Base-by-base conservation (phyloP, 2,329 filamentous ascomycete species). In the Amphichorda felina region DNA sequence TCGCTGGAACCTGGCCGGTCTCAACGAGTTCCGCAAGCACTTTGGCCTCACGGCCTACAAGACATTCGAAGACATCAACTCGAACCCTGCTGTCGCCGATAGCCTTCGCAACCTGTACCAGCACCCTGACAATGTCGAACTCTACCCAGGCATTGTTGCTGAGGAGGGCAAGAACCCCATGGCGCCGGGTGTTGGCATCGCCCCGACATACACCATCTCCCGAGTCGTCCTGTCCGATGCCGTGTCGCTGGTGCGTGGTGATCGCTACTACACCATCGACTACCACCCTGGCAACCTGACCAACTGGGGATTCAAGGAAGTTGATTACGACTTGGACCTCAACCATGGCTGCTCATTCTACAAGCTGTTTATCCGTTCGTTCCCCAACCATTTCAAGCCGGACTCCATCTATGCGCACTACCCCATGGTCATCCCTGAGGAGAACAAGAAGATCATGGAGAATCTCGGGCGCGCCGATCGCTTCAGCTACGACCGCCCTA, bases 21-120 rank as follows among this genome's bases (percentile, higher is more conserved):
- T 93, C 41, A 93, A 93, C 50, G 85, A 91, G 60, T 93, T 91
- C 64, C 72, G 85, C 35, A 79, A 82, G 52, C 82, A 87, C 59
- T 88, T 89, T 46, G 76, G 79, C 2, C 63, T 94, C 5, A 82
- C 82, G 56, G 71, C 74, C 1, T 79, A 93, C 50, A 73, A 78
- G 16, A 81, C 67, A 0, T 93, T 93, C 40, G 82, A 88, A 52
- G 82, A 88, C 34, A 87, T 93, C 59, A 91, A 88, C 54, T 75
- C 79, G 0, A 79, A 91, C 45, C 79, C 79, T 0, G 70, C 73
- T 11, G 71, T 89, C 13, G 72, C 82, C 2, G 68, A 79, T 33
- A 64, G 74, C 18, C 66, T 87, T 4, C 65, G 69, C 13, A 65
- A 76, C 38, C 64, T 91, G 9, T 87, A 87, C 52, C 79, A 82